Evolutionary conservation across 768 basidiomycete species (phyloP).

Genomic region (Suillus subalutaceus): DNA sequence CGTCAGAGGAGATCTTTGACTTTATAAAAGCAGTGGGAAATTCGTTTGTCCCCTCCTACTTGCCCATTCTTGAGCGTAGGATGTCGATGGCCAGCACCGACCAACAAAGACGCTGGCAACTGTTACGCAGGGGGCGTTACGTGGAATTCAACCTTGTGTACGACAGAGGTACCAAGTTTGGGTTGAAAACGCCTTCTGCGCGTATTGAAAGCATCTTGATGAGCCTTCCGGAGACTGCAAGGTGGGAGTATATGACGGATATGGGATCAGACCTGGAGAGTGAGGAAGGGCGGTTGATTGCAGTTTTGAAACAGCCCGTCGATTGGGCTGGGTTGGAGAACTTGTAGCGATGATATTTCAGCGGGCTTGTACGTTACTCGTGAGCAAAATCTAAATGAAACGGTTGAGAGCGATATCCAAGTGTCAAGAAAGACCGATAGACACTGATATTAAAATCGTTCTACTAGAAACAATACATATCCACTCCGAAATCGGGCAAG

Average conservation of each 20-base stretch:
- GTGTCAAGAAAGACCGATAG: not conserved
- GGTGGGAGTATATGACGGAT: slow-evolving; percentile 90
- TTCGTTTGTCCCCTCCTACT: slow-evolving; percentile 86
- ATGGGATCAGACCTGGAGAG: slow-evolving; percentile 64
- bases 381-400: not conserved
- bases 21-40: slow-evolving; percentile 74
- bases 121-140: slow-evolving; percentile 87
- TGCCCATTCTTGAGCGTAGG: slow-evolving; percentile 78
- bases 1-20: slow-evolving; percentile 71
- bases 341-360: not conserved
- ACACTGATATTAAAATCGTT: not conserved
- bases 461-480: not conserved
- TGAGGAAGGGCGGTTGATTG: slow-evolving; percentile 66
- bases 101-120: slow-evolving; percentile 86
- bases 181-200: slow-evolving; percentile 80
- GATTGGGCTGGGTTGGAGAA: slow-evolving; percentile 54
- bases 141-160: slow-evolving; percentile 94
- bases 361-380: not conserved
- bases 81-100: slow-evolving; percentile 59
- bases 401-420: not conserved
- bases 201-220: slow-evolving; percentile 89
- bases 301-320: slow-evolving; percentile 60
- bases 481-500: too few relatives aligned
- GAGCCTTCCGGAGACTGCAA: slow-evolving; percentile 84
- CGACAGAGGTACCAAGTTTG: slow-evolving; percentile 88